Evolutionary conservation across 371 early-diverging fungal genomes (phyloP).

Genomic region (Mucor indicus): DNA sequence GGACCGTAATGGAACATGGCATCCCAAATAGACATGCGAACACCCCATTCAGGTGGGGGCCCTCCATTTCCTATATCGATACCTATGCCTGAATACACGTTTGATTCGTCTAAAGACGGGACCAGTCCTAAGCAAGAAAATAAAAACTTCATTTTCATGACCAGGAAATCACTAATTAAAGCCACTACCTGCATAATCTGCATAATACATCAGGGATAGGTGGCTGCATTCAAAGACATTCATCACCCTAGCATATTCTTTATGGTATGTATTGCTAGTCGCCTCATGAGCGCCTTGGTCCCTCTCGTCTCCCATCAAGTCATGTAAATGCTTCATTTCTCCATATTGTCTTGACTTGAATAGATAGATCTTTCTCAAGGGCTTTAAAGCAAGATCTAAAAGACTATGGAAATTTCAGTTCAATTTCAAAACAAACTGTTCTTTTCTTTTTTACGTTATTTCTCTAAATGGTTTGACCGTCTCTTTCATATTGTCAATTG

Average conservation of each 20-base stretch:
- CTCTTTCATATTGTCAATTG: background rate
- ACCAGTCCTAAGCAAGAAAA: slow-evolving; percentile 60
- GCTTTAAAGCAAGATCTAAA: too few species aligned
- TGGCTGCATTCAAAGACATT: slow-evolving; percentile 61
- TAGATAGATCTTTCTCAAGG: slow-evolving; percentile 10
- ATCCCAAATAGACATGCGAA: slow-evolving; percentile 59
- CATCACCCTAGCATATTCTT: slow-evolving; percentile 74
- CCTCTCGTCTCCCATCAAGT: slow-evolving; percentile 43
- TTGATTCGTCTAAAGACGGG: slow-evolving; percentile 25
- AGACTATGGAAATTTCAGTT: too few species aligned
- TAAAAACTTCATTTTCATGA: too few species aligned
- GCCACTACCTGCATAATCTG: slow-evolving; percentile 66
- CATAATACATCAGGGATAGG: slow-evolving; percentile 63
- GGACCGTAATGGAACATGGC: slow-evolving; percentile 78
- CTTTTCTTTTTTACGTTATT: too few species aligned
- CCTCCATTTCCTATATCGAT: slow-evolving; percentile 60
- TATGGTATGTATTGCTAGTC: slow-evolving; percentile 38
- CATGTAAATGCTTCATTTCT: slow-evolving; percentile 45
- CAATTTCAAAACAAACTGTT: too few species aligned
- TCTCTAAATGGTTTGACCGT: too few species aligned
- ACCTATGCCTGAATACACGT: slow-evolving; percentile 24
- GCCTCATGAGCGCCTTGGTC: slow-evolving; percentile 15
- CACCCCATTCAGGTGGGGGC: slow-evolving; percentile 71
- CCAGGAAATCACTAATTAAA: too few species aligned
- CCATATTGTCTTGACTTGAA: slow-evolving; percentile 25